phyloP scores from a whole-genome alignment of 306 rosid species.

The Quillaja saponaria region DNA sequence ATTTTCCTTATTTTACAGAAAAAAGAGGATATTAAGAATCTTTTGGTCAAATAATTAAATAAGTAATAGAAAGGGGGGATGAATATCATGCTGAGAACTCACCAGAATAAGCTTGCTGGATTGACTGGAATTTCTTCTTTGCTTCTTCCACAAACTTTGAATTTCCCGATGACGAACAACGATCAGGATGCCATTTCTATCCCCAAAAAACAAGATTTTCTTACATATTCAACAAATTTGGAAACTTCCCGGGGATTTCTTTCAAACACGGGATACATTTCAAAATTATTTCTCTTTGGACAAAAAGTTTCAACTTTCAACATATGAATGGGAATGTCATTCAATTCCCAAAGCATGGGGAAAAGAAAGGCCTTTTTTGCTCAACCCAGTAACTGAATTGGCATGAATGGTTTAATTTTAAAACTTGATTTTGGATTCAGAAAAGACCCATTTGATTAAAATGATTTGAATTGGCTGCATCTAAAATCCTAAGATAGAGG shows the following conservation, averaged over 20 bases:
- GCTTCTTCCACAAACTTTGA: constrained; percentile 80
- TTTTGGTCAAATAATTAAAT: constrained; percentile 20
- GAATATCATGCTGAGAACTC: constrained; percentile 7
- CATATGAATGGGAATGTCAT: no score
- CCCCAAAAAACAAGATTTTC: constrained; percentile 39
- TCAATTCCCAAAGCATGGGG: no score
- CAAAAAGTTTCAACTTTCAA: no score
- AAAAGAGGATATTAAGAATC: background rate
- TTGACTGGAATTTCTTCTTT: constrained; percentile 84
- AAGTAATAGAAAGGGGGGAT: background rate
- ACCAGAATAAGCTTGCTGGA: constrained; percentile 96
- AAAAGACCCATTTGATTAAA: no score
- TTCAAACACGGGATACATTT: background rate
- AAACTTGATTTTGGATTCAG: no score
- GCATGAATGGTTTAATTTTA: no score
- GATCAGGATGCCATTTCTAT: constrained; percentile 99
- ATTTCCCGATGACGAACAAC: constrained; percentile 78
- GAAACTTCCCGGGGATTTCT: constrained; percentile 4
- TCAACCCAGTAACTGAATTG: no score
- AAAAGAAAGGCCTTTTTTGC: no score
- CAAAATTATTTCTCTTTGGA: background rate
- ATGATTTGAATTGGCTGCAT: no score
- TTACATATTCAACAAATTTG: constrained; percentile 2
- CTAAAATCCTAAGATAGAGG: no score
- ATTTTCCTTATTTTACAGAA: constrained; percentile 8